These are phyloP conservation scores for Xylaria telfairii DNA, from an alignment of 495 filamentous ascomycete genomes.

Conservation along the genomic window DNA sequence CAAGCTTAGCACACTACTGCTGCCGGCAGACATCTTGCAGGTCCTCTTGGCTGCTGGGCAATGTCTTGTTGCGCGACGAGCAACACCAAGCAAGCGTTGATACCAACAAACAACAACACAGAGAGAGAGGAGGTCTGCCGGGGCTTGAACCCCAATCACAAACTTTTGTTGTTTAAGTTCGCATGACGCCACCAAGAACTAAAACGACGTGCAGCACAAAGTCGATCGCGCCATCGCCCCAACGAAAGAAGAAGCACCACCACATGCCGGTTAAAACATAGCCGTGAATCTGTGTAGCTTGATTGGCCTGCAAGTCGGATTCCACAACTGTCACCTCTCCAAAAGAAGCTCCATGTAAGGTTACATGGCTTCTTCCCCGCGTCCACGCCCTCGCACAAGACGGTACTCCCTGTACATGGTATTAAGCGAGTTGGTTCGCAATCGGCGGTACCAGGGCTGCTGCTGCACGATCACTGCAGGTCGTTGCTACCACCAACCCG, in stretches of 20 bases:
- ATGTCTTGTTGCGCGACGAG: not conserved
- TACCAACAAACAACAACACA: not conserved
- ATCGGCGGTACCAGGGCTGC: not conserved
- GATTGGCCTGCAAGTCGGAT: conserved; percentile 1
- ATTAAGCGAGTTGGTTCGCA: not conserved
- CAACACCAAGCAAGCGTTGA: conserved; percentile 7
- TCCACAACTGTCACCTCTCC: not conserved
- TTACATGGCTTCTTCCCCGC: conserved; percentile 14
- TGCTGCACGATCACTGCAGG: not conserved
- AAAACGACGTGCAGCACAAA: conserved; percentile 20
- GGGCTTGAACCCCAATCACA: not conserved
- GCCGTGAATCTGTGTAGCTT: not conserved
- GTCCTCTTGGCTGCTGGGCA: conserved; percentile 1
- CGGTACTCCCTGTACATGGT: not conserved
- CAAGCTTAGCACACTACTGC: conserved; percentile 18
- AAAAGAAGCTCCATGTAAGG: not conserved
- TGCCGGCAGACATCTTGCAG: conserved; percentile 15
- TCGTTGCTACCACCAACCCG: not conserved
- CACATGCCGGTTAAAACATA: not conserved
- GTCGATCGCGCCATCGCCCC: conserved; percentile 24
- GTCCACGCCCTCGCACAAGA: not conserved
- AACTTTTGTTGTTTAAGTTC: not conserved
- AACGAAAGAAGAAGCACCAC: not conserved
- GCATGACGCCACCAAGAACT: conserved; percentile 10
- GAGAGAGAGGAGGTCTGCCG: not conserved